phyloP scores from a whole-genome alignment of 108 stramenopile species.

The Stephanodiscus triporus region DNA sequence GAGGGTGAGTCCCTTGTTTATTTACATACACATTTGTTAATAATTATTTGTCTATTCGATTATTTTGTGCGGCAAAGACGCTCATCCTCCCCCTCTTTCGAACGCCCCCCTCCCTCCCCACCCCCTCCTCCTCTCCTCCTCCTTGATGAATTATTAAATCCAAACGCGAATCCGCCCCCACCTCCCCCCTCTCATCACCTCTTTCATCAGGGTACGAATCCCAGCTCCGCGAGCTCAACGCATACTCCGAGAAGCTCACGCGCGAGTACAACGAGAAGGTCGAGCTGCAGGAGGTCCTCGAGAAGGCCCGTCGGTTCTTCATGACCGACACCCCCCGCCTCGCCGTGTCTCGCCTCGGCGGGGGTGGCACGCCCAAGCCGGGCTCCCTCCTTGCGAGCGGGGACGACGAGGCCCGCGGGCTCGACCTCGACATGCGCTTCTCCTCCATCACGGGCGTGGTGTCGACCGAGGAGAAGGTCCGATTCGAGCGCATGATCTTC shows the following conservation, averaged over 20 bases:
- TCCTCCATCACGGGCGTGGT: conserved; percentile 95
- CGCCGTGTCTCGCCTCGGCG: conserved; percentile 69
- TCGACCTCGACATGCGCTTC: conserved; percentile 94
- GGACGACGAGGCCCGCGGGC: conserved; percentile 45
- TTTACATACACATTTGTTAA: too few relatives aligned
- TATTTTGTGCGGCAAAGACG: too few relatives aligned
- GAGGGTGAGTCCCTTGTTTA: conserved; percentile 46
- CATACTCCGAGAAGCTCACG: conserved; percentile 92
- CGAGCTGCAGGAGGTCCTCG: conserved; percentile 94
- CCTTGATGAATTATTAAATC: too few relatives aligned
- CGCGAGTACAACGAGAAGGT: conserved; percentile 97
- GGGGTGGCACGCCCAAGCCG: conserved; percentile 33
- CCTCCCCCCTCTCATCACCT: not conserved
- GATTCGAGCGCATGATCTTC: conserved; percentile 98
- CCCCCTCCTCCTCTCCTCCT: not conserved
- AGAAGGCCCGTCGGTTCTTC: conserved; percentile 93
- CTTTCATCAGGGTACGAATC: conserved; percentile 64
- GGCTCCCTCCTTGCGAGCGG: conserved; percentile 62
- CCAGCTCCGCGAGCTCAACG: conserved; percentile 93
- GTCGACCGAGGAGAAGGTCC: conserved; percentile 83
- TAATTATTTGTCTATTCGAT: too few relatives aligned
- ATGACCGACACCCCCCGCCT: conserved; percentile 89
- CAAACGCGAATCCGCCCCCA: too few relatives aligned
- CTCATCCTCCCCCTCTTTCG: too few relatives aligned
- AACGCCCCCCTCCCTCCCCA: too few relatives aligned